Conservation (phyloP, 495 filamentous ascomycete species). For the Lasiosphaeria hispida region DNA sequence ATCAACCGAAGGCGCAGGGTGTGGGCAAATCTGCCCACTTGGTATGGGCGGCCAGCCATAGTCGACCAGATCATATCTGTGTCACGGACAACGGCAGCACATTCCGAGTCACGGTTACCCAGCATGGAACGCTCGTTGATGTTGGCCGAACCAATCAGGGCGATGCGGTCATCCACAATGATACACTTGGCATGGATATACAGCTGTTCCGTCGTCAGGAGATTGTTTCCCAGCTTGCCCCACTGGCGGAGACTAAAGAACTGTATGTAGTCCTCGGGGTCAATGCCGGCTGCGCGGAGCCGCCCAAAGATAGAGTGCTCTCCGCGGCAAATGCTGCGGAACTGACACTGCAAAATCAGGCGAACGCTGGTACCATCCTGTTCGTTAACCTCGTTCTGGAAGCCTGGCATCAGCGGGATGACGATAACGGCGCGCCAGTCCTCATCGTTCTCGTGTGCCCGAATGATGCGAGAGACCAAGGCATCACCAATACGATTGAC, state of each 20-base stretch:
- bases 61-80: conserved; percentile 90
- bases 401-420: conserved; percentile 95
- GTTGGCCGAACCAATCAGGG: conserved; percentile 95
- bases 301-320: conserved; percentile 90
- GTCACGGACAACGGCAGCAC: conserved; percentile 87
- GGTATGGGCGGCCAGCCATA: conserved; percentile 85
- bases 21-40: conserved; percentile 89
- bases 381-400: conserved; percentile 93
- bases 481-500: conserved; percentile 95
- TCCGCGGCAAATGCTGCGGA: conserved; percentile 92
- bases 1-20: conserved; percentile 91
- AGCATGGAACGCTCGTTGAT: conserved; percentile 99
- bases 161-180: conserved; percentile 91
- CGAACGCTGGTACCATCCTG: conserved; percentile 92
- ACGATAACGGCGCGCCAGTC: conserved; percentile 92
- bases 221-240: conserved; percentile 84
- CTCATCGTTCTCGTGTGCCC: conserved; percentile 79
- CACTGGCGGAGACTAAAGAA: conserved; percentile 92
- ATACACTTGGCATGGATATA: conserved; percentile 99
- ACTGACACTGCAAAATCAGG: conserved; percentile 97
- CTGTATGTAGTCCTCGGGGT: conserved; percentile 93
- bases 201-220: conserved; percentile 89
- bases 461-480: conserved; percentile 83
- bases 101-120: conserved; percentile 86
- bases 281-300: conserved; percentile 75